A percentile compares a stretch with the other conserved stretches of the same genome.
Evolutionary conservation across 176 grass and related monocot genomes (phyloP).

Genomic region (Phyllostachys edulis): DNA sequence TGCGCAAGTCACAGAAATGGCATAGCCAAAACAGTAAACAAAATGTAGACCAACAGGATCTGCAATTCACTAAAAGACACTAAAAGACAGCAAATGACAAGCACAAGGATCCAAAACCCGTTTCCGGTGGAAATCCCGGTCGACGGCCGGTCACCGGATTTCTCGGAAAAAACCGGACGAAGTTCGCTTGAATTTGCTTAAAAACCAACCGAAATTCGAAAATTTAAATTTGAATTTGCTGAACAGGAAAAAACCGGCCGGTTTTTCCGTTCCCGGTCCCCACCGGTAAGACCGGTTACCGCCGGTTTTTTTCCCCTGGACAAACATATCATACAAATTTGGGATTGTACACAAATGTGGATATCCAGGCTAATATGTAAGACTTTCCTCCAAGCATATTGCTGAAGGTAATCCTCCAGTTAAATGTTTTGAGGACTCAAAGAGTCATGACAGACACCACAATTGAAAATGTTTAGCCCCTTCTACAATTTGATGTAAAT

Average conservation of each 20-base stretch:
- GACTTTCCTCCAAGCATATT: not conserved
- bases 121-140: no score
- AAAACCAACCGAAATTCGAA: no score
- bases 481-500: not conserved
- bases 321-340: not conserved
- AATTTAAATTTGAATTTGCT: no score
- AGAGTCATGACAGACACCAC: not conserved
- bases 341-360: not conserved
- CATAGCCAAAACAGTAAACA: not conserved
- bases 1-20: not conserved
- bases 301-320: no score
- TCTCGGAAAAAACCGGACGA: no score
- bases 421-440: not conserved
- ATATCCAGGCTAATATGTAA: not conserved
- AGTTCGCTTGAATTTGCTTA: no score
- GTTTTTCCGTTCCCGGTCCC: no score
- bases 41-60: not conserved
- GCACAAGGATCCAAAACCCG: no score
- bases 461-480: not conserved
- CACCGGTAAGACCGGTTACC: no score
- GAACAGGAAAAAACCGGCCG: no score
- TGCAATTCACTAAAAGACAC: not conserved
- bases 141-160: no score
- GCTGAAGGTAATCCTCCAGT: not conserved
- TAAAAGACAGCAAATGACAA: not conserved